These are phyloP conservation scores for bread wheat (Triticum aestivum) DNA, from an alignment of 176 grass and related monocot genomes.

Conservation along the genomic window IWGSC_CS_RefSeq_v2.1 NC_057806.1:709631897-709632396, in stretches of 20 bases:
- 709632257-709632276: not conserved
- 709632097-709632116: conserved; percentile 41
- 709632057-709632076: not conserved
- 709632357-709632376: conserved; percentile 46
- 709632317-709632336: conserved; percentile 37
- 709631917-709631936: conserved; percentile 39
- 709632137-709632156: too few relatives aligned
- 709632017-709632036: conserved; percentile 59
- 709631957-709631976: conserved; percentile 62
- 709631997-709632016: conserved; percentile 54
- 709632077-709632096: not conserved
- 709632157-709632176: too few relatives aligned
- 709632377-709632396: conserved; percentile 54
- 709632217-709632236: conserved; percentile 43
- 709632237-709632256: conserved; percentile 15
- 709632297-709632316: conserved; percentile 40
- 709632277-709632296: not conserved
- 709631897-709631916: not conserved
- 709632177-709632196: conserved; percentile 14
- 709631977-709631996: conserved; percentile 65
- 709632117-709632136: too few relatives aligned
- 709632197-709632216: conserved; percentile 27
- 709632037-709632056: conserved; percentile 37
- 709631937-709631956: conserved; percentile 49
- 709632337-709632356: conserved; percentile 51